phyloP scores from a whole-genome alignment of 768 basidiomycete species.

The Tulasnella sp. region DNA sequence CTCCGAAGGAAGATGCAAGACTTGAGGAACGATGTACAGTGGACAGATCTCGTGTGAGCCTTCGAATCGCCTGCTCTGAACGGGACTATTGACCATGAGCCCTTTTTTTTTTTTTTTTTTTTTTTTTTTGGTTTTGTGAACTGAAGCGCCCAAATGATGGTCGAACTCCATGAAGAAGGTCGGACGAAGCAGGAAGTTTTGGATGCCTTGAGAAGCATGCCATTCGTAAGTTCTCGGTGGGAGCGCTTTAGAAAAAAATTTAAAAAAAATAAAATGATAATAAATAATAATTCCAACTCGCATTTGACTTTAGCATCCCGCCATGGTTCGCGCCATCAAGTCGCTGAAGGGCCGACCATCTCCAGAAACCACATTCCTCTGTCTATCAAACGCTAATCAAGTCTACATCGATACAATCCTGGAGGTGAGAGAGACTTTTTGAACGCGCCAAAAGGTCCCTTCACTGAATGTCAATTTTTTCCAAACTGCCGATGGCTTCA shows the following conservation, averaged over 20 bases:
- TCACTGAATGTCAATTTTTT: neutral
- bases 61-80: no score
- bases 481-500: constrained; percentile 7
- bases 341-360: constrained; percentile 52
- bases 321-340: constrained; percentile 85
- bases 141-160: constrained; percentile 62
- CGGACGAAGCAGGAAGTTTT: constrained; percentile 66
- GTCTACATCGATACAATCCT: constrained; percentile 88
- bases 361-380: constrained; percentile 70
- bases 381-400: constrained; percentile 87
- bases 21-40: constrained; percentile 47
- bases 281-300: no score
- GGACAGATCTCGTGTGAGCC: constrained; percentile 89
- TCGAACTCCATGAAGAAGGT: constrained; percentile 58
- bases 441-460: neutral
- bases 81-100: no score
- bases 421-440: constrained; percentile 37
- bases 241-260: neutral
- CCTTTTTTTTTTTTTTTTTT: no score
- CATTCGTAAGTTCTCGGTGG: constrained; percentile 61
- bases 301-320: constrained; percentile 79
- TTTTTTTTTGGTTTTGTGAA: no score
- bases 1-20: constrained; percentile 72
- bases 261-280: neutral
- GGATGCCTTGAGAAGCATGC: constrained; percentile 64